Base-by-base conservation (phyloP, 305 asterid genomes). In the Fraxinus dipetala region DNA sequence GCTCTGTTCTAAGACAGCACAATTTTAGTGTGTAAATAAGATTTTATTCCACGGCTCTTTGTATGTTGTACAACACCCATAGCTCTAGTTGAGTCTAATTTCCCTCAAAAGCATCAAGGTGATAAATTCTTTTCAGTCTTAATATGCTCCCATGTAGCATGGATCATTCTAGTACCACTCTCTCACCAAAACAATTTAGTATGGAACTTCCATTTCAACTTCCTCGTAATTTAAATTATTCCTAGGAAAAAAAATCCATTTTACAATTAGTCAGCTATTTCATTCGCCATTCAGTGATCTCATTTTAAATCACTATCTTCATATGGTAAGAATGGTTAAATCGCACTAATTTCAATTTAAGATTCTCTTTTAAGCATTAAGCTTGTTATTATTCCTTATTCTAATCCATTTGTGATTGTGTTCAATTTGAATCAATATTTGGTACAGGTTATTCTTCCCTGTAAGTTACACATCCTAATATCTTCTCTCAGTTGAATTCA, bases 361-460 rank as follows among this genome's bases (percentile, higher is more conserved):
- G 76, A 11, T 72, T 35, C 8, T 72, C 45, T 16, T 72, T 32
- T 8, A 72, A 67, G 74, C 74, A 67, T 67, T 26, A 30, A 34
- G 48, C 6, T 5, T 72, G 76, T 8, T 16, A 34, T 72, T 18
- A 72, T 16, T 32, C 45, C 11, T 34, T 32, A 72, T 24, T 34
- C 56, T 77, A 32, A 34, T 31, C 20, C 45, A 78, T 14, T 32
- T 32, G n/a, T n/a, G 51, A 20, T 18, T 78, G 32, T 9, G 72
- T 22, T 65, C 63, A 54, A 32, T 61, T 48, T 31, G 36, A 51
- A 85, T 61, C 76, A 72, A 77, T 82, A 31, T 24, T 80, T 30
- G 72, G 65, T 22, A 30, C 38, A 69, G 35, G 51, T 35, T 77
- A 35, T 81, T 80, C 80, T 38, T 70, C 63, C 28, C 48, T 32